Conservation (phyloP, 345 rosid species). For the Xanthoceras sorbifolium region DNA sequence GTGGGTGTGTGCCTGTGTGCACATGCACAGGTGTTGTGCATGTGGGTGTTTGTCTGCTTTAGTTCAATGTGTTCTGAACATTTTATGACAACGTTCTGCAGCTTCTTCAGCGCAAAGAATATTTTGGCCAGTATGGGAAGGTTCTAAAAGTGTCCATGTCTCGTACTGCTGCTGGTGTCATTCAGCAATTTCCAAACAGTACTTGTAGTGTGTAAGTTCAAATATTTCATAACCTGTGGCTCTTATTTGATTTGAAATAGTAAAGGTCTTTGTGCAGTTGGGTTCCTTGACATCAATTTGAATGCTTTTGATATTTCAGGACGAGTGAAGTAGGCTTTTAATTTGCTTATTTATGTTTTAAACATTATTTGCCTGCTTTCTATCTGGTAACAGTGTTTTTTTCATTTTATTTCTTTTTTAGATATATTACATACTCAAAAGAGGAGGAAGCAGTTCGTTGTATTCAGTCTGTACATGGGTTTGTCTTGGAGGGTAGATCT, state of each 20-base stretch:
- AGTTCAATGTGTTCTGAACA: not conserved
- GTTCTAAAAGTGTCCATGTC: conserved; percentile 92
- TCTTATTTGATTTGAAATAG: not conserved
- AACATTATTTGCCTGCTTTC: not conserved
- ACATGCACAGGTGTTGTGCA: not conserved
- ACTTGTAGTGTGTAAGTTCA: conserved; percentile 89
- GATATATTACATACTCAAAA: conserved; percentile 79
- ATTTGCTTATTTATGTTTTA: not conserved
- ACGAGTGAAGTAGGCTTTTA: not conserved
- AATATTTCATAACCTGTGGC: not conserved
- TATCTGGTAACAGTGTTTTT: not conserved
- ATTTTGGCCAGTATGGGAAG: conserved; percentile 91
- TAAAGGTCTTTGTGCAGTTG: not conserved
- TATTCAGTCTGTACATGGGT: conserved; percentile 90
- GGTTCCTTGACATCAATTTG: not conserved
- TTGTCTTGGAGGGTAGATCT: conserved; percentile 77
- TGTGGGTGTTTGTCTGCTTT: not conserved
- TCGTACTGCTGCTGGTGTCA: conserved; percentile 81
- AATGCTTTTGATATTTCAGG: not conserved
- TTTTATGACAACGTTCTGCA: conserved; percentile 29
- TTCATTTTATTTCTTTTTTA: conserved; percentile 14
- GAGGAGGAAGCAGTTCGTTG: conserved; percentile 95
- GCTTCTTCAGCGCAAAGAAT: conserved; percentile 79
- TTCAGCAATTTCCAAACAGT: conserved; percentile 84
- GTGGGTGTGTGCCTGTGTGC: not conserved